Evolutionary conservation across 2,329 filamentous ascomycete genomes (phyloP).

Genomic region (Mollisiaceae sp.): DNA sequence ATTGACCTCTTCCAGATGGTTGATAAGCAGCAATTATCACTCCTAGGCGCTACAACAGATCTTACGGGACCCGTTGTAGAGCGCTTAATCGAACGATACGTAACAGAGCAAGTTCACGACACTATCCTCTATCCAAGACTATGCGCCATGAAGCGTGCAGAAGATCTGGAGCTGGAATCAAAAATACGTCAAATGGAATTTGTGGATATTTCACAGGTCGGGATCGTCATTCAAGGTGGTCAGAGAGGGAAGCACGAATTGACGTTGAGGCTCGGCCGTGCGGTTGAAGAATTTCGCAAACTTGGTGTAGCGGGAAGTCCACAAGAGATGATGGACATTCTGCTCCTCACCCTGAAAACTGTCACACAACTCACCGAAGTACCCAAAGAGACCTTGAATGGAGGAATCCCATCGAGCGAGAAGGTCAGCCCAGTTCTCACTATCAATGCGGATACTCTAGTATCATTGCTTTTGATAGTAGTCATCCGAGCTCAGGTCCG

Average conservation of each 20-base stretch:
- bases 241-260: constrained; percentile 81
- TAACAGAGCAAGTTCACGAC: constrained; percentile 91
- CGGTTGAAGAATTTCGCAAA: constrained; percentile 87
- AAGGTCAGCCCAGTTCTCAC: constrained; percentile 58
- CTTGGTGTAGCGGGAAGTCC: constrained; percentile 69
- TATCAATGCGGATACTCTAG: constrained; percentile 83
- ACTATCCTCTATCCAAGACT: constrained; percentile 81
- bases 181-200: constrained; percentile 93
- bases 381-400: constrained; percentile 43
- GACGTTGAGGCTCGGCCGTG: constrained; percentile 74
- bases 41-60: constrained; percentile 90
- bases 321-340: constrained; percentile 46
- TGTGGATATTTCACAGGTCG: constrained; percentile 93
- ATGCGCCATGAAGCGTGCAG: constrained; percentile 75
- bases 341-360: constrained; percentile 66
- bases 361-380: constrained; percentile 72
- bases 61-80: constrained; percentile 92
- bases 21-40: constrained; percentile 91
- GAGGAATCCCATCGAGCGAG: constrained; percentile 43
- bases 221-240: constrained; percentile 83
- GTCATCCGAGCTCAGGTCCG: constrained; percentile 89
- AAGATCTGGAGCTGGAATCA: constrained; percentile 86
- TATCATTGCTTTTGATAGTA: constrained; percentile 88
- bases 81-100: constrained; percentile 91
- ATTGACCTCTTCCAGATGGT: constrained; percentile 96